Base-by-base conservation (phyloP, 768 basidiomycete genomes). In the Pholiota microspora region DNA sequence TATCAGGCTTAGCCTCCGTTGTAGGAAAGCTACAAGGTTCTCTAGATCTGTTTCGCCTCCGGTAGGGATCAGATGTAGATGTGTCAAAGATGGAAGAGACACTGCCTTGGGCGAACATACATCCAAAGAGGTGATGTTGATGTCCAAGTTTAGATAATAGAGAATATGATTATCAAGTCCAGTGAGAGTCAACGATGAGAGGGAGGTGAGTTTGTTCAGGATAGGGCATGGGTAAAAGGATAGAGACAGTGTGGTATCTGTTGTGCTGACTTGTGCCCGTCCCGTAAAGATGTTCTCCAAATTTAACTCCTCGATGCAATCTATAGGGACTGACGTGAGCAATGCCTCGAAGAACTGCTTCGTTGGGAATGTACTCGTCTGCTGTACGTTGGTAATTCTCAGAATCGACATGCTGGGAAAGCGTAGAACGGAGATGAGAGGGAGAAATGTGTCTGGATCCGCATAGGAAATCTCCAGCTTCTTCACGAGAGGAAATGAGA, bases 381-480 rank as follows among this genome's bases (percentile, higher is more conserved):
- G 29, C 35, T 42, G n/a, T 6, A 51, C 18, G 28, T n/a, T 42
- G 9, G 40, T 24, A 7, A 51, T 32, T 21, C 51, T 38, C 4
- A 51, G 28, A 21, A 7, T 28, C 13, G 16, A 28, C 7, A 32
- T 25, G 29, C 40, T 44, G 4, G 51, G 51, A 27, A 51, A 51
- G 9, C 51, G 38, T 9, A 45, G 21, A 13, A 32, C 18, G 9
- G 51, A 42, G 4, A 51, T 31, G 25, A 51, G 38, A 6, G 51
- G 51, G 12, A 51, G 28, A 6, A 51, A 44, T 13, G 35, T 51
- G 18, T 51, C 51, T 7, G 51, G 51, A 9, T 51, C 51, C 27
- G 42, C 28, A 31, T 44, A 51, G 3, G 51, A 51, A 7, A 51
- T 42, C n/a, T 38, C 27, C n/a, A 51, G 51, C 40, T 42, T 31